Conservation (phyloP, 768 basidiomycete genomes). For the Boletus coccyginus region DNA sequence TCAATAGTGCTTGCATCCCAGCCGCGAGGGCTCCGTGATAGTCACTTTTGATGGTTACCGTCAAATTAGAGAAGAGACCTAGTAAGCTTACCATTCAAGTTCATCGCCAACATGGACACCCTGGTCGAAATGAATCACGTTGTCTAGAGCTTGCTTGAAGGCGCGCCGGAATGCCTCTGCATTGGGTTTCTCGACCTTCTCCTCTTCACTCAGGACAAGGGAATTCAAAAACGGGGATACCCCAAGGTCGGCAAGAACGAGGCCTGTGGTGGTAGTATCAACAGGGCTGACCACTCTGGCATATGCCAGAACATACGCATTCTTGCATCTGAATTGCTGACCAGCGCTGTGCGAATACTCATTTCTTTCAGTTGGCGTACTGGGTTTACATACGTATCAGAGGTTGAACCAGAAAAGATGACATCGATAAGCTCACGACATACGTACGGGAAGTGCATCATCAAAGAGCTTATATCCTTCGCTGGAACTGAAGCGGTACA, state of each 20-base stretch:
- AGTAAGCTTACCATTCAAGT: conserved; percentile 49
- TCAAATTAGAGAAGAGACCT: not conserved
- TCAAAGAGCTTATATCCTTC: conserved; percentile 66
- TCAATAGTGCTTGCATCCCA: conserved; percentile 55
- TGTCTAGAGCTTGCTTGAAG: conserved; percentile 15
- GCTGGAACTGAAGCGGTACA: conserved; percentile 64
- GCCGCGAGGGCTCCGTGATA: conserved; percentile 57
- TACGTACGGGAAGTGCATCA: conserved; percentile 50
- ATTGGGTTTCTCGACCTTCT: conserved; percentile 68
- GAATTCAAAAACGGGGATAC: conserved; percentile 49
- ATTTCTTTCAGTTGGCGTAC: conserved; percentile 46
- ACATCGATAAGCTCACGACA: conserved; percentile 7
- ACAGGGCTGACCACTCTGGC: not conserved
- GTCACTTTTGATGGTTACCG: conserved; percentile 44
- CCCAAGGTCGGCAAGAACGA: conserved; percentile 57
- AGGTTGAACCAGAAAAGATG: not conserved
- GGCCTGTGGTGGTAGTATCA: conserved; percentile 30
- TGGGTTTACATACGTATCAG: conserved; percentile 21
- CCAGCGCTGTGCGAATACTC: conserved; percentile 51
- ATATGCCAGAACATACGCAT: conserved; percentile 51
- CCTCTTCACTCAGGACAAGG: conserved; percentile 67
- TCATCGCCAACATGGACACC: conserved; percentile 79
- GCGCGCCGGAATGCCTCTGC: conserved; percentile 54
- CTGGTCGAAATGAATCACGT: conserved; percentile 25
- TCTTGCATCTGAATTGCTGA: conserved; percentile 73